Percentiles rank a stretch among this genome's conserved stretches.
Conservation (phyloP, 352 stramenopile genomes). For the Elongisporangium undulatum region DNA sequence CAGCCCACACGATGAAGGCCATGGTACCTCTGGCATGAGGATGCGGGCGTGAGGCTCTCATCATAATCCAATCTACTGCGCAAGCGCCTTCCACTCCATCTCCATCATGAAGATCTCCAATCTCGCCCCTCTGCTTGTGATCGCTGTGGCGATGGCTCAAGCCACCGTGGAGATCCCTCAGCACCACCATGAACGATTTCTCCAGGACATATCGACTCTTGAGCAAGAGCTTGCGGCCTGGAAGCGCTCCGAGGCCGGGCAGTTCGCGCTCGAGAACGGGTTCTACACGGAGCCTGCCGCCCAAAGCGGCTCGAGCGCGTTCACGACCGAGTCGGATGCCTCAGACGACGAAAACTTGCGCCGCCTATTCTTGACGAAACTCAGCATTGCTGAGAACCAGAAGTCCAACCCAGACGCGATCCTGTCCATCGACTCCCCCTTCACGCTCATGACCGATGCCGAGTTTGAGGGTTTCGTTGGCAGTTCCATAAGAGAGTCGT, state of each 20-base stretch:
- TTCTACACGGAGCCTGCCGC: conserved; percentile 15
- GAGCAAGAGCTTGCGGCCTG: conserved; percentile 36
- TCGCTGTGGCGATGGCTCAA: too few species aligned
- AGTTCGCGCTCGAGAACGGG: conserved; percentile 39
- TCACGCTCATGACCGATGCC: conserved; percentile 65
- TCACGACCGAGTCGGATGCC: background rate
- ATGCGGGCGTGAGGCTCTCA: too few species aligned
- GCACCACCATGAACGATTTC: conserved; percentile 13
- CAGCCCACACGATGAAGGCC: too few species aligned
- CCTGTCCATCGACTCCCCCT: conserved; percentile 67
- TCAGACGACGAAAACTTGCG: conserved; percentile 30
- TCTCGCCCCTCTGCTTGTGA: too few species aligned
- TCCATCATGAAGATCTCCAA: too few species aligned
- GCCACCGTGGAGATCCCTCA: too few species aligned
- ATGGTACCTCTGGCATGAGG: too few species aligned
- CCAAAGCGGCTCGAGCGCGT: too few species aligned
- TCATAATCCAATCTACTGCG: too few species aligned
- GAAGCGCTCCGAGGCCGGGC: conserved; percentile 45
- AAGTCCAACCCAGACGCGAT: conserved; percentile 44
- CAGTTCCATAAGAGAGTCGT: conserved; percentile 33
- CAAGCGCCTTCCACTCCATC: too few species aligned
- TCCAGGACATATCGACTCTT: conserved; percentile 33
- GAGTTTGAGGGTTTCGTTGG: conserved; percentile 58
- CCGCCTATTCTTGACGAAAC: conserved; percentile 63
- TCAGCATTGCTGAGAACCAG: conserved; percentile 46